Conservation (phyloP, 139 green algal genomes). For the Parachlorella kessleri region DNA sequence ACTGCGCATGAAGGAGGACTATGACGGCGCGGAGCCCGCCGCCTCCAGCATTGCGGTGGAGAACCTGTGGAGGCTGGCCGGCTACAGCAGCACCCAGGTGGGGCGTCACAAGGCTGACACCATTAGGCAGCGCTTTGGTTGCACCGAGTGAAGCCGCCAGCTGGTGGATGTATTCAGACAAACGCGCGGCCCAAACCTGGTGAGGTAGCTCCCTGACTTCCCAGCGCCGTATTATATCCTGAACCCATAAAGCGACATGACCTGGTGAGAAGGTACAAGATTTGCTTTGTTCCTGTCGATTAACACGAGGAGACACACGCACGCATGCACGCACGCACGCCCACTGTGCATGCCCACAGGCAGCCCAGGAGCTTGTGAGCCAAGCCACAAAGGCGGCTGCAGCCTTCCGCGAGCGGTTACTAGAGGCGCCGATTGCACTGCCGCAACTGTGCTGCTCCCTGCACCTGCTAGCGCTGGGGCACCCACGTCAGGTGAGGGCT, state of each 20-base stretch:
- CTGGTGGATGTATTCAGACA: not conserved
- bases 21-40: conserved; percentile 87
- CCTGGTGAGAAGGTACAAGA: too few relatives aligned
- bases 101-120: too few relatives aligned
- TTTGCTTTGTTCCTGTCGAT: too few relatives aligned
- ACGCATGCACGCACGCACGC: not conserved
- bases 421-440: conserved; percentile 63
- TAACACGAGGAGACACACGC: not conserved
- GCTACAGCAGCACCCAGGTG: conserved; percentile 22
- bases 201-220: too few relatives aligned
- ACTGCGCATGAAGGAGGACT: conserved; percentile 78
- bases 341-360: conserved; percentile 1
- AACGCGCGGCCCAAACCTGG: too few relatives aligned
- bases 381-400: conserved; percentile 28
- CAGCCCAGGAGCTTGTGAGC: not conserved
- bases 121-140: not conserved
- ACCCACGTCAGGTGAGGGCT: conserved; percentile 68
- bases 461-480: conserved; percentile 46
- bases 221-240: too few relatives aligned
- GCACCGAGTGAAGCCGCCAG: not conserved
- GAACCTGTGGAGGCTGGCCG: conserved; percentile 74
- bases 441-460: conserved; percentile 78
- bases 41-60: conserved; percentile 67
- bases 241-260: too few relatives aligned
- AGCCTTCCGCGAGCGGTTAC: conserved; percentile 60